Base-by-base conservation (phyloP, 768 basidiomycete genomes). In the Rhodosporidiobolus odoratus region DNA sequence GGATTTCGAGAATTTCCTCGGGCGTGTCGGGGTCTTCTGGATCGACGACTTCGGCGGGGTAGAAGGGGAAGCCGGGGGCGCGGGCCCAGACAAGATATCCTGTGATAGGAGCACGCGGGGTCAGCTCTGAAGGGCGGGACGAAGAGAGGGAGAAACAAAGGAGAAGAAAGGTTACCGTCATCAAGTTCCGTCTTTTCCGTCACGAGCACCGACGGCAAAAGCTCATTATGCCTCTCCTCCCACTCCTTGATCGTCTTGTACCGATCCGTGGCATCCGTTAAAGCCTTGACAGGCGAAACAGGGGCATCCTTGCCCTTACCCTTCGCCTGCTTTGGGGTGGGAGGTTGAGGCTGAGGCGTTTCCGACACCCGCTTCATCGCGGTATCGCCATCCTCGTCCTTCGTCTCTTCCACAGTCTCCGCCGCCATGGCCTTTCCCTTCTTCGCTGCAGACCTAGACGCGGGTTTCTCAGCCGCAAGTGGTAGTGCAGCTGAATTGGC, bases 281-380 rank as follows among this genome's bases (percentile, higher is more conserved):
- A 47, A 15, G 92, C 66, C 88, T 88, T 5, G 90, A 85, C 65
- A 89, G 90, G 1, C 81, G 89, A 59, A 83, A 85, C 62, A 83
- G 89, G 1, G 83, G 92, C 58, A 71, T 87, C 52, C 68, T 91
- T 23, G 87, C 84, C 34, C 87, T 87, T 80, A 23, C 43, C 43
- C 43, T 45, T n/a, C n/a, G n/a, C n/a, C n/a, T n/a, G n/a, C n/a
- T n/a, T n/a, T n/a, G n/a, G n/a, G n/a, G n/a, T n/a, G n/a, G n/a
- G n/a, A n/a, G n/a, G n/a, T n/a, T n/a, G n/a, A n/a, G n/a, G n/a
- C n/a, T n/a, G n/a, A n/a, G n/a, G n/a, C n/a, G n/a, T n/a, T n/a
- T n/a, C n/a, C n/a, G n/a, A n/a, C n/a, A n/a, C n/a, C n/a, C n/a
- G n/a, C n/a, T 8, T 50, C 88, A 87, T 79, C 37, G 2, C 34